Evolutionary conservation across 179 eudicot genomes (phyloP).

Genomic region (Spinacia oleracea): DNA sequence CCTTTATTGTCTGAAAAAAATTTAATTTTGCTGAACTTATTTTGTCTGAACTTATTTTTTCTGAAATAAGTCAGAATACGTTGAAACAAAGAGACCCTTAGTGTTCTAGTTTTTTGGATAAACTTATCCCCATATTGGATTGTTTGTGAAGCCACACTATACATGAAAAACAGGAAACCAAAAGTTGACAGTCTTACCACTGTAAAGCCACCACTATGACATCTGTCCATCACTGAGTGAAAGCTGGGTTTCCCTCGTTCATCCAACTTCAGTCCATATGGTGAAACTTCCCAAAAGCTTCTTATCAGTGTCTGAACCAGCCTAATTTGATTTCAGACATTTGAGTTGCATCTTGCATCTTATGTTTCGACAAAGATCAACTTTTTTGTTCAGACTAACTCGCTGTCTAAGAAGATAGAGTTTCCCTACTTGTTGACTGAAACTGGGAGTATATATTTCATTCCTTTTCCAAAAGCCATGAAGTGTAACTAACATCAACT

Average conservation of each 20-base stretch:
- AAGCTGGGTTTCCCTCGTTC: background rate
- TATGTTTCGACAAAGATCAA: background rate
- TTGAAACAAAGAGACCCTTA: no score
- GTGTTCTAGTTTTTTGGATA: background rate
- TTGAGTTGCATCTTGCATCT: constrained; percentile 6
- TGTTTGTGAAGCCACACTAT: background rate
- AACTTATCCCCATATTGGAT: background rate
- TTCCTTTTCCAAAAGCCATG: background rate
- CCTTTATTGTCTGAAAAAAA: no score
- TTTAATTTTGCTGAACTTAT: no score
- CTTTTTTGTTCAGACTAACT: background rate
- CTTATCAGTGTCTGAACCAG: background rate
- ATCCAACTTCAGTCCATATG: background rate
- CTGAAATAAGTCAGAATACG: no score
- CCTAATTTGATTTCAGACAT: background rate
- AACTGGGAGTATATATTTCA: background rate
- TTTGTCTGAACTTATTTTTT: no score
- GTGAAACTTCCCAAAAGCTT: background rate
- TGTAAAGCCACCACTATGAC: background rate
- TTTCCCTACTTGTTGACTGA: background rate
- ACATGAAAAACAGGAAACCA: background rate
- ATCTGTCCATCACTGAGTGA: background rate
- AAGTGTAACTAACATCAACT: background rate
- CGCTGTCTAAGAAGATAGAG: background rate
- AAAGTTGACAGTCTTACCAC: background rate